Base-by-base conservation (phyloP, 2,329 filamentous ascomycete species). In the Pseudogymnoascus sp. region DNA sequence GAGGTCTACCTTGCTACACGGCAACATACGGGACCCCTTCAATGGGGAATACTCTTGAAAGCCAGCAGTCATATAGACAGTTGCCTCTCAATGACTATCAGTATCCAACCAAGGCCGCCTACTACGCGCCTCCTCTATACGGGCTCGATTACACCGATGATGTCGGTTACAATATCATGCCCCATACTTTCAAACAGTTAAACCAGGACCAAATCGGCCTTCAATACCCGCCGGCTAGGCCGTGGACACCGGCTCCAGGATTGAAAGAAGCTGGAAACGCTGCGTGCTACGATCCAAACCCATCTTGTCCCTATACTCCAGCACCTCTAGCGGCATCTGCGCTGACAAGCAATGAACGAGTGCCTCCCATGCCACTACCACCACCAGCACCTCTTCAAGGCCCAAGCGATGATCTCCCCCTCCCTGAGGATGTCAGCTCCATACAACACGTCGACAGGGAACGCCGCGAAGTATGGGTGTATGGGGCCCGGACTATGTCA, bases 301-400 rank as follows among this genome's bases (percentile, higher is more conserved):
- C 64, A n/a, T 23, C 65, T 2, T 70, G 69, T 51, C 64, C n/a
- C 43, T 65, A 67, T 60, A 62, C 64, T n/a, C 67, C 69, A 37
- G 4, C 68, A 3, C 54, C 66, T 3, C 69, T 69, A 10, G 43
- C 63, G 6, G 61, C 69, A 3, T 36, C 48, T 5, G 31, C 62
- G 13, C 41, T 65, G 23, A 51, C 43, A n/a, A 68, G 65, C 37
- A 66, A 65, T 11, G 71, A 72, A 64, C 71, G 71, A 4, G 31
- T 72, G 11, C 67, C 72, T 21, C 71, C 72, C 19, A 57, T 34
- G n/a, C 61, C 61, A n/a, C n/a, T n/a, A n/a, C n/a, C n/a, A n/a
- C n/a, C n/a, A n/a, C n/a, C n/a, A n/a, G n/a, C n/a, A n/a, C n/a
- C n/a, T n/a, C n/a, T n/a, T n/a, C n/a, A n/a, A n/a, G n/a, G n/a